Base-by-base conservation (phyloP, 352 stramenopile species). In the Salisapilia sapeloensis region DNA sequence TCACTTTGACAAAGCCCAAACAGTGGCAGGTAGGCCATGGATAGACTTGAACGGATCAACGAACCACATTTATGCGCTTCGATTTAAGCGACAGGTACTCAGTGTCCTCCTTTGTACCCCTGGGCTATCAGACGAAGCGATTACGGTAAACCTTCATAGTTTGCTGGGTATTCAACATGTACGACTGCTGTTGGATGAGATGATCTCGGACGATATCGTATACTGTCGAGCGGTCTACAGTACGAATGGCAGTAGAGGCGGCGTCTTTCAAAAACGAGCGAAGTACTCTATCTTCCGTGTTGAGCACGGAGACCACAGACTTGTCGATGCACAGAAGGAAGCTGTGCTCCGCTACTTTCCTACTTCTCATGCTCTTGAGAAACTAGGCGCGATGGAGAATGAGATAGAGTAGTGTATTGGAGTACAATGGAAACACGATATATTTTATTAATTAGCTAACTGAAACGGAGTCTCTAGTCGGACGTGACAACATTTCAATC, bases 71-170 rank as follows among this genome's bases (percentile, higher is more conserved):
- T 51, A 74, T 2, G 40, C 56, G 17, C 35, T 85, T 13, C 45
- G 55, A 29, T 38, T 90, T 15, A 90, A 90, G 44, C 60, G 65
- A 16, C 74, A 81, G 43, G 50, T 85, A 8, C 62, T 82, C 12
- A 90, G 84, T 39, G 80, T 85, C 20, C 50, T 86, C 12, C 74
- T 83, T 55, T 79, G 56, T 26, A 61, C 35, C 0, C 75, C 75
- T 16, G 75, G 75, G 1, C 79, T 90, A 35, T 44, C 50, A 28
- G 70, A 90, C 36, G 34, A 24, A 9, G 34, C 25, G 16, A 42
- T 90, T 27, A 60, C 81, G 36, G 49, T 47, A 17, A 83, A 83
- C 30, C 79, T 84, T 62, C 61, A 64, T 10, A 74, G 71, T 12
- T 43, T 81, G 18, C 11, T 90, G 21, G 71, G 62, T 19, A 41